These are phyloP conservation scores for Ceratobasidium sp. DNA, from an alignment of 1,284 basidiomycete genomes.

Conservation along the genomic window DNA sequence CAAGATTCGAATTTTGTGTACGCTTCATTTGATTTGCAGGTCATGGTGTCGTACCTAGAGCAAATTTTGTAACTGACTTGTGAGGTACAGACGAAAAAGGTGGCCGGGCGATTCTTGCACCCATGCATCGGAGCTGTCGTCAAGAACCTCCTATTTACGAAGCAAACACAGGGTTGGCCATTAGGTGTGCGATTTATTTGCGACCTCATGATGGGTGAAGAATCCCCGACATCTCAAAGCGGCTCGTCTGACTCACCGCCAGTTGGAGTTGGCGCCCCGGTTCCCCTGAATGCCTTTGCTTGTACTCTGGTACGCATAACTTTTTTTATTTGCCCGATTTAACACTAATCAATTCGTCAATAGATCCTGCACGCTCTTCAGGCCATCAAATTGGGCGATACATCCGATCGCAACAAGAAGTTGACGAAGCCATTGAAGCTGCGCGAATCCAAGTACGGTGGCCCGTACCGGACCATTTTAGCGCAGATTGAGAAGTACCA, in stretches of 20 bases:
- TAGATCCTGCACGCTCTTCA: neutral
- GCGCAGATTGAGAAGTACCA: neutral
- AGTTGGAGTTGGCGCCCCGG: neutral
- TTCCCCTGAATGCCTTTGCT: neutral
- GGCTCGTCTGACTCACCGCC: too few species aligned
- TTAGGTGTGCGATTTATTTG: too few species aligned
- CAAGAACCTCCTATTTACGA: too few species aligned
- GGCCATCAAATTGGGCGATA: neutral
- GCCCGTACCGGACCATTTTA: neutral
- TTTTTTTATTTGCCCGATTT: neutral
- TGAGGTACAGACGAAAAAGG: too few species aligned
- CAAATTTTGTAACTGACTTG: too few species aligned
- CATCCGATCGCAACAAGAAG: neutral
- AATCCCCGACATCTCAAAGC: too few species aligned
- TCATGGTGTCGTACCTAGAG: too few species aligned
- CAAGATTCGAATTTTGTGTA: neutral
- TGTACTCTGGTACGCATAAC: neutral
- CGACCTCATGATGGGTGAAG: too few species aligned
- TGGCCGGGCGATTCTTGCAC: too few species aligned
- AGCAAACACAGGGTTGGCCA: too few species aligned
- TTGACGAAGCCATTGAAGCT: neutral
- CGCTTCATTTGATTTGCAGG: neutral
- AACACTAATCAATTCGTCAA: neutral
- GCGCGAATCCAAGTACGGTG: neutral
- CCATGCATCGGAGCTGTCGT: too few species aligned